These are phyloP conservation scores for Solanum piurae DNA, from an alignment of 257 asterid species.

Conservation along the genomic window DNA sequence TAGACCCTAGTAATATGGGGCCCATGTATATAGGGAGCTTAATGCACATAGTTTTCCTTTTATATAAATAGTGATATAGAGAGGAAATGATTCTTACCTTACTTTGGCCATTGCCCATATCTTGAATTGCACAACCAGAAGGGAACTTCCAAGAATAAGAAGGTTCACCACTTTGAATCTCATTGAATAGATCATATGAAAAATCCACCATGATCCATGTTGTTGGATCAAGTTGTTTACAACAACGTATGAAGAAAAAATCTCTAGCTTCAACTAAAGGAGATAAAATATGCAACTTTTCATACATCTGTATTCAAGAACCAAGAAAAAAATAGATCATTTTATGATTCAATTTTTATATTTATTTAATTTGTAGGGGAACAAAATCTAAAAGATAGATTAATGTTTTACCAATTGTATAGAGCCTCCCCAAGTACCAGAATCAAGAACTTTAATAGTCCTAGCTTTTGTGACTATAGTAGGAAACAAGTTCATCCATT, in stretches of 20 bases:
- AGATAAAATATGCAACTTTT: slow-evolving; percentile 49
- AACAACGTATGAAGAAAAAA: slow-evolving; percentile 44
- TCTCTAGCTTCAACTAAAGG: slow-evolving; percentile 76
- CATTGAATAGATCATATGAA: slow-evolving; percentile 38
- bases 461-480: slow-evolving; percentile 41
- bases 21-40: not conserved
- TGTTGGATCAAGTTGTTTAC: slow-evolving; percentile 30
- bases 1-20: not conserved
- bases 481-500: slow-evolving; percentile 57
- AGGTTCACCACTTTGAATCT: slow-evolving; percentile 23
- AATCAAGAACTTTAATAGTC: slow-evolving; percentile 35
- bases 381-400: not conserved
- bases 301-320: slow-evolving; percentile 43
- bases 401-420: slow-evolving; percentile 9
- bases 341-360: not conserved
- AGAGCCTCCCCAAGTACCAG: slow-evolving; percentile 32
- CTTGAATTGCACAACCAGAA: slow-evolving; percentile 66
- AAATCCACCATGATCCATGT: slow-evolving; percentile 57
- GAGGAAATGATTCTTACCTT: slow-evolving; percentile 18
- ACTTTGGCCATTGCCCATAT: slow-evolving; percentile 45
- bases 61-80: not conserved
- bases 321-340: not conserved
- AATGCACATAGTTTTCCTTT: not conserved
- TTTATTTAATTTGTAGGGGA: not conserved
- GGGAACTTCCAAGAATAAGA: slow-evolving; percentile 53